A percentile compares a stretch with the other conserved stretches of the same genome.
Conservation (phyloP, 257 asterid species). For the Capsicum baccatum region DNA sequence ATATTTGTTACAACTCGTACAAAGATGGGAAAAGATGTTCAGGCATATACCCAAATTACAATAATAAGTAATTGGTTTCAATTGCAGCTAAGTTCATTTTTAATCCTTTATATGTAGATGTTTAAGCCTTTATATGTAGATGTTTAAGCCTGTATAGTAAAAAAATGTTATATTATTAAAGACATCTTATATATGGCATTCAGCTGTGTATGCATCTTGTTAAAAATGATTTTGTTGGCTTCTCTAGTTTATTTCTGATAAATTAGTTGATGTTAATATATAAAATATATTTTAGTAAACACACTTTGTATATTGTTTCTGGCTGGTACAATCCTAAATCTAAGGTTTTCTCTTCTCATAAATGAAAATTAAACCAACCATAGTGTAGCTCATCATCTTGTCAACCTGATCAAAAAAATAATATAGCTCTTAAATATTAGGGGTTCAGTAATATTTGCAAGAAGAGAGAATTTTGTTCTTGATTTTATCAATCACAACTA, state of each 20-base stretch:
- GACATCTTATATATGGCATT: slow-evolving; percentile 25
- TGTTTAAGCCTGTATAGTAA: too few species aligned
- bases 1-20: too few species aligned
- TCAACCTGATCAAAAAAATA: background rate
- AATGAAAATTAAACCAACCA: background rate
- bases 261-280: background rate
- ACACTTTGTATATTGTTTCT: background rate
- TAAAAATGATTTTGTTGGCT: background rate
- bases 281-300: background rate
- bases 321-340: background rate
- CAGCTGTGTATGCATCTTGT: background rate
- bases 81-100: too few species aligned
- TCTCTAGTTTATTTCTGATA: slow-evolving; percentile 6
- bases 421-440: background rate
- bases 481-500: background rate
- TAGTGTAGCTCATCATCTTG: slow-evolving; percentile 10
- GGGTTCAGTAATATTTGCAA: background rate
- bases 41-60: too few species aligned
- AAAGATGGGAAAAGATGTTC: too few species aligned
- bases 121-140: too few species aligned
- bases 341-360: background rate
- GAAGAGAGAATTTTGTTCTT: background rate
- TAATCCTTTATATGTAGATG: too few species aligned
- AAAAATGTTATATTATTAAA: background rate
- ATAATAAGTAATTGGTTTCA: too few species aligned